Base-by-base conservation (phyloP, 208 protist species). In the Leishmania amazonensis region DNA sequence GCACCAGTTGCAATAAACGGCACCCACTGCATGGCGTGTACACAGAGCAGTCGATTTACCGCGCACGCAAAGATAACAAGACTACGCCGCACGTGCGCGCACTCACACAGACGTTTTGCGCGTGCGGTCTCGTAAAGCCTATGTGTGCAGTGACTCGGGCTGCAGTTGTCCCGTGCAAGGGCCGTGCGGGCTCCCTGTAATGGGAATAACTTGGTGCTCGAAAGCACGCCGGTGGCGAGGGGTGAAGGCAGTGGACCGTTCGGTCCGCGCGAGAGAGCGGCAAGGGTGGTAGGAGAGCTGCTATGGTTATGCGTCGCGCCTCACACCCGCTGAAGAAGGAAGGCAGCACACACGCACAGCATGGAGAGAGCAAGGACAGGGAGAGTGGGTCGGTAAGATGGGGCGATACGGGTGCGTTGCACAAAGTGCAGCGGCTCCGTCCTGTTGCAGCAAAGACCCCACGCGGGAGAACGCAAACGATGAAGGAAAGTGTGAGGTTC, bases 1-100 rank as follows among this genome's bases (percentile, higher is more conserved):
- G 68, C 85, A 7, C 85, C 87, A 0, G 84, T 67, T 13, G 81
- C 77, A 19, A 95, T 64, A 40, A 90, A 53, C 11, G 84, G 76
- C 40, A 93, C 21, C 67, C 60, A 83, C 79, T 87, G 79, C 83
- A 81, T 81, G 31, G 35, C 24, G 47, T 38, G 13, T 7, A 19
- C 72, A 76, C 72, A 45, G 71, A 21, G 8, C 9, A n/a, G 47
- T 8, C 5, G n/a, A 35, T 31, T 31, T 21, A 57, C 71, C 35
- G n/a, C n/a, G 13, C 28, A 17, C 17, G 19, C 45, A 75, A 51
- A 58, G 15, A 71, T 42, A 40, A 19, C 35, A n/a, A 15, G 15
- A 19, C 31, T 17, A 13, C 5, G 65, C 38, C 38, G 15, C 57
- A 24, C 24, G 4, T 31, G 57, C 15, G 38, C 65, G 3, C 38